A percentile compares a stretch with the other conserved stretches of the same genome.
Evolutionary conservation across 768 basidiomycete genomes (phyloP).

Genomic region (Pholiota conissans): DNA sequence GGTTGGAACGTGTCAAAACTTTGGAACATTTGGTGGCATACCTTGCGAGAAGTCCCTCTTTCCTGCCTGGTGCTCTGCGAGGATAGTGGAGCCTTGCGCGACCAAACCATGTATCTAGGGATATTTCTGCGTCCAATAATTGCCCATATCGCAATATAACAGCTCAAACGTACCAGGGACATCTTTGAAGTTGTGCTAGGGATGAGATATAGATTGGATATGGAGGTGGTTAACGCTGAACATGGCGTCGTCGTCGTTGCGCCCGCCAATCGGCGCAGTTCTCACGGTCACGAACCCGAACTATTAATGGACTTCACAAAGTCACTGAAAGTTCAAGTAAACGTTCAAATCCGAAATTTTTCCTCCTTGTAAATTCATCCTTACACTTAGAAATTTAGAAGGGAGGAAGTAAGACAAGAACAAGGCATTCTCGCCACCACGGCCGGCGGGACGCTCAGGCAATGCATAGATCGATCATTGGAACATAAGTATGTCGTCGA

Average conservation of each 20-base stretch:
- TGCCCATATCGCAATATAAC: too few relatives aligned
- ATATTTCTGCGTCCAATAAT: too few relatives aligned
- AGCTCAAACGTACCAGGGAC: not conserved
- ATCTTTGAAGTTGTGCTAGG: not conserved
- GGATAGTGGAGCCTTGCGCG: conserved; percentile 71
- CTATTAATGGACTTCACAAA: not conserved
- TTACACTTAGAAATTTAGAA: too few relatives aligned
- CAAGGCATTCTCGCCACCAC: too few relatives aligned
- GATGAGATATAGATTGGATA: not conserved
- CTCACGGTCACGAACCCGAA: not conserved
- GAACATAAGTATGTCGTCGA: too few relatives aligned
- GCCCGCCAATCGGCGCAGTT: not conserved
- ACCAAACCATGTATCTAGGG: conserved; percentile 91
- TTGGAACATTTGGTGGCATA: conserved; percentile 25
- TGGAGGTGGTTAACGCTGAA: not conserved
- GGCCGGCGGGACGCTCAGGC: too few relatives aligned
- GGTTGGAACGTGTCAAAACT: not conserved
- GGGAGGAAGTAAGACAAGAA: too few relatives aligned
- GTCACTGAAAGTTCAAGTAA: not conserved
- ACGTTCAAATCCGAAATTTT: not conserved
- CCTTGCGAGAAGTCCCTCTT: conserved; percentile 90
- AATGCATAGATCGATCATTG: too few relatives aligned
- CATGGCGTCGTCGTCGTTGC: not conserved
- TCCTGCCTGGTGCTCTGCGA: conserved; percentile 85
- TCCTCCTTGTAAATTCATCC: too few relatives aligned